Evolutionary conservation across 371 early-diverging fungal genomes (phyloP), one percentile per base, ranked within the genome.

Genomic region (Saksenaea vasiformis): DNA sequence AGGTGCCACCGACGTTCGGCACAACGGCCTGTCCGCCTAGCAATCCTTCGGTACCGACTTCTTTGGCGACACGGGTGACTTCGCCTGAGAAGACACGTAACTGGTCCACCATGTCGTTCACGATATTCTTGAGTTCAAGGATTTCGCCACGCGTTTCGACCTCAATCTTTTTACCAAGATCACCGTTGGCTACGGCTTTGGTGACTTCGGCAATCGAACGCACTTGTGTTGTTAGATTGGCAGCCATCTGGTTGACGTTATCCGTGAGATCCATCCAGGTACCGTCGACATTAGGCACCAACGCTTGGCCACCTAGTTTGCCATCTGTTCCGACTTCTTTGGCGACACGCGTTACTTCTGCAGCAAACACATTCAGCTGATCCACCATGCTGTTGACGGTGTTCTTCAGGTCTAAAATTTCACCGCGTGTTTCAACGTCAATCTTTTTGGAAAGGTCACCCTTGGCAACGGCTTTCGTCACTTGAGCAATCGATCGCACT

Each of bases 61-160:
- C 84, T 35, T 65, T 64, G 4, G 86, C 80, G 5, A 87, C 85
- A 28, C 88, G 77, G 0, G 76, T 69, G 0, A 82, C 77, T 60
- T 82, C 82, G 11, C 69, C 36, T 0, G 74, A 70, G 61, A 80
- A 76, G 0, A 66, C 62, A 31, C 64, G 60, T n/a, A 82, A 56
- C 44, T 86, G 86, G 28, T 86, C 84, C 27, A 88, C 87, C 89
- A 88, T 86, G 55, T 78, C 66, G 64, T 88, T 87, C 14, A 66
- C 78, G 0, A 83, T 87, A 22, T 77, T 72, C 56, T 85, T 85
- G 0, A 84, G 62, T 14, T 83, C 83, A 4, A 72, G 53, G 15
- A 85, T 83, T 55, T 88, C 74, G 66, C 83, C 74, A 75, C 89
- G 39, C 61, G 54, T 68, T 41, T 60, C 73, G 0, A 85, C 83